Conservation (phyloP, 1,284 basidiomycete species). For the Austropuccinia psidii region DNA sequence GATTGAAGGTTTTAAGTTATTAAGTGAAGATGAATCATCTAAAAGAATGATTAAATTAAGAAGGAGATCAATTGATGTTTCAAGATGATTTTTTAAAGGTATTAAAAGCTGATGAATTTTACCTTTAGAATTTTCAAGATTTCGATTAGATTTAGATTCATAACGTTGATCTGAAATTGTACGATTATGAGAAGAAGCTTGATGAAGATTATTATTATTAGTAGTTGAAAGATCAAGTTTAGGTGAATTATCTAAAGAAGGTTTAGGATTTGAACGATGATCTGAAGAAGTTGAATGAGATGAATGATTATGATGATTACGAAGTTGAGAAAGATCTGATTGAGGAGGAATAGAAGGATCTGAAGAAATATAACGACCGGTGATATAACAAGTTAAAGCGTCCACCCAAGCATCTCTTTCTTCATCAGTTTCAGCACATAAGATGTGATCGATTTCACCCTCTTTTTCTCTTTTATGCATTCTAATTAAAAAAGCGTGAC, state of each 20-base stretch:
- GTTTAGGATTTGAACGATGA: background rate
- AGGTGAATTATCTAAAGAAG: conserved; percentile 20
- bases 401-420: conserved; percentile 93
- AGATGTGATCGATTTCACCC: conserved; percentile 69
- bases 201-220: conserved; percentile 45
- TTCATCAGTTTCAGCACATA: conserved; percentile 88
- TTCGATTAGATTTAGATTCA: too few relatives aligned
- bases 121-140: too few relatives aligned
- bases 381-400: conserved; percentile 68
- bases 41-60: background rate
- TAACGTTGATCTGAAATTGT: too few relatives aligned
- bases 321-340: background rate
- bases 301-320: background rate
- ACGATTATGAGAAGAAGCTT: conserved; percentile 58
- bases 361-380: conserved; percentile 42
- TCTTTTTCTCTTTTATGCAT: conserved; percentile 72
- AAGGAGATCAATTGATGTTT: too few relatives aligned
- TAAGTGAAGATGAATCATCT: background rate
- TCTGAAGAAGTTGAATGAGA: background rate
- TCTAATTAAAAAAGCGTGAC: conserved; percentile 88
- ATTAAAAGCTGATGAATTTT: too few relatives aligned
- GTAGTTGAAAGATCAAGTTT: background rate
- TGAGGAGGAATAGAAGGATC: background rate
- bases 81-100: too few relatives aligned
- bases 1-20: background rate